Conservation (phyloP, 305 asterid genomes). For the Rubia balearica region DNA sequence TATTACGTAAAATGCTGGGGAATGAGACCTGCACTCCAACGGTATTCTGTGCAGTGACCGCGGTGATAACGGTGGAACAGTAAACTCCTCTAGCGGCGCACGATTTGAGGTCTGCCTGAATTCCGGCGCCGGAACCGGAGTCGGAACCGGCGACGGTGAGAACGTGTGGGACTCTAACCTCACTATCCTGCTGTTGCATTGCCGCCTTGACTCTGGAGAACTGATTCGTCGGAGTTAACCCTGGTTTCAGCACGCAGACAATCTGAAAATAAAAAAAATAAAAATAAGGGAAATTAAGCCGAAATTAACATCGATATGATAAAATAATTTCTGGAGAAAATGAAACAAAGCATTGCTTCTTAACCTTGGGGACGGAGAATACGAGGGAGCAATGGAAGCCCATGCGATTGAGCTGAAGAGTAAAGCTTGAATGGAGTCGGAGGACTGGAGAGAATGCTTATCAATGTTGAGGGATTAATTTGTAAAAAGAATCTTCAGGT, state of each 20-base stretch:
- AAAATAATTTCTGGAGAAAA: not conserved
- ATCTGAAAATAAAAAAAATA: not conserved
- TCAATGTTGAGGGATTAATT: not conserved
- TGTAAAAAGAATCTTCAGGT: not conserved
- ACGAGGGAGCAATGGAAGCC: constrained; percentile 6
- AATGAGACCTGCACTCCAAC: constrained; percentile 69
- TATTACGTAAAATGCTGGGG: not conserved
- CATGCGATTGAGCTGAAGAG: constrained; percentile 4
- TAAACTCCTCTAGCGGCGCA: constrained; percentile 83
- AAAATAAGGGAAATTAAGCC: no score
- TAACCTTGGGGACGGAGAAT: constrained; percentile 5
- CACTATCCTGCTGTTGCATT: constrained; percentile 18
- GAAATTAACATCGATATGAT: not conserved
- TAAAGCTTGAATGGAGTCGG: not conserved
- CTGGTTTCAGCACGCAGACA: constrained; percentile 1
- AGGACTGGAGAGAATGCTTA: not conserved
- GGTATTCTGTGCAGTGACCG: constrained; percentile 93
- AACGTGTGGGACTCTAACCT: constrained; percentile 69
- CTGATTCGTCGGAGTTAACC: not conserved
- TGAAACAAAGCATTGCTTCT: not conserved
- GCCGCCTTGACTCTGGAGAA: constrained; percentile 30
- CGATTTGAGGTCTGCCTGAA: constrained; percentile 90
- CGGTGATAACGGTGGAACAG: constrained; percentile 88
- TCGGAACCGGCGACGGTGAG: constrained; percentile 91
- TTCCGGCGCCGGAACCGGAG: constrained; percentile 93